Percentiles rank a stretch among this genome's conserved stretches.
Evolutionary conservation across 345 rosid genomes (phyloP).

Genomic region (Crucihimalaya himalaica): DNA sequence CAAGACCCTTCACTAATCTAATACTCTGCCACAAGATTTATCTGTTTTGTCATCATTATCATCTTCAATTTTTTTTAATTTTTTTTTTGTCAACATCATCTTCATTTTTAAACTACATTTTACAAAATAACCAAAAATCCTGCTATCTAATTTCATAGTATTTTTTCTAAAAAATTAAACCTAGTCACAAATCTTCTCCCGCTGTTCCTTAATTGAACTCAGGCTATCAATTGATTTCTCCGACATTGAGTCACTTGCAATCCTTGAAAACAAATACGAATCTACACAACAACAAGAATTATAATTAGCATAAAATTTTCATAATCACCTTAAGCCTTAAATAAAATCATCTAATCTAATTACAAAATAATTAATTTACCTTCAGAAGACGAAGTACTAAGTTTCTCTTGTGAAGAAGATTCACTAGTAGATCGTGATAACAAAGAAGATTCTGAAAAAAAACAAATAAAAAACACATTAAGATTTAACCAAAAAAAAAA

Average conservation of each 20-base stretch:
- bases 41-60: constrained; percentile 40
- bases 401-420: constrained; percentile 50
- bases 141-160: neutral
- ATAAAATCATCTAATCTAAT: neutral
- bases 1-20: constrained; percentile 31
- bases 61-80: no score
- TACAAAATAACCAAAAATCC: neutral
- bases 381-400: constrained; percentile 50
- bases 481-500: neutral
- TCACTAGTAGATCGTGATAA: constrained; percentile 48
- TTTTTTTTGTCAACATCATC: no score
- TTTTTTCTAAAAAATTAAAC: neutral
- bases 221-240: constrained; percentile 36
- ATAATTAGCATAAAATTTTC: neutral
- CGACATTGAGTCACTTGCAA: constrained; percentile 44
- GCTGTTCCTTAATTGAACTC: constrained; percentile 33
- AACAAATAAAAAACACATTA: constrained; percentile 5
- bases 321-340: neutral
- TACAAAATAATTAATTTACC: constrained; percentile 30
- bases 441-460: constrained; percentile 45
- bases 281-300: constrained; percentile 24
- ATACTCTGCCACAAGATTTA: constrained; percentile 26
- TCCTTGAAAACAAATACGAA: constrained; percentile 46
- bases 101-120: constrained; percentile 14
- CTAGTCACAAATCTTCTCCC: constrained; percentile 35